Conservation (phyloP, 108 stramenopile genomes). For the Skeletonema grethae region DNA sequence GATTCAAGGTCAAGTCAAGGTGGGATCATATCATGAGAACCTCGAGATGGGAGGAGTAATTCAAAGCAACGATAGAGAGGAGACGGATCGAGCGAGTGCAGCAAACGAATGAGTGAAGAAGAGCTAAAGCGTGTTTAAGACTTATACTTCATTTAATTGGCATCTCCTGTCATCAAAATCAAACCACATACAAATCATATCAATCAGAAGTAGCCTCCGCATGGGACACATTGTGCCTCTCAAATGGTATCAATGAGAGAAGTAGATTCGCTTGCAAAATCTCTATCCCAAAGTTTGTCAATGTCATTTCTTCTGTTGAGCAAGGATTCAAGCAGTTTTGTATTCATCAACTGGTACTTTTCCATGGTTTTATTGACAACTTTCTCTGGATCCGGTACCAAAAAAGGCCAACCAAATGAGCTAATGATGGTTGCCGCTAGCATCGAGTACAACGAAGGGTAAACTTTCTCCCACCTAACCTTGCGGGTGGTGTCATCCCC, state of each 20-base stretch:
- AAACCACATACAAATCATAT: too few species aligned
- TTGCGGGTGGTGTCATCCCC: not conserved
- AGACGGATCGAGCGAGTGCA: too few species aligned
- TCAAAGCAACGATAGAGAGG: too few species aligned
- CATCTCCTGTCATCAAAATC: too few species aligned
- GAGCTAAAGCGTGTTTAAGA: too few species aligned
- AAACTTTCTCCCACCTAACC: constrained; percentile 10
- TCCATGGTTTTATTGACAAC: not conserved
- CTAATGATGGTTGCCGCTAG: not conserved
- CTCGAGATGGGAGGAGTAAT: too few species aligned
- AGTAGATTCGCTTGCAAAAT: not conserved
- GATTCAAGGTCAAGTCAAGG: too few species aligned
- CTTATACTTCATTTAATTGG: too few species aligned
- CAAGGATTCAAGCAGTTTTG: not conserved
- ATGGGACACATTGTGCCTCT: not conserved
- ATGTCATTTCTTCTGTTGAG: not conserved
- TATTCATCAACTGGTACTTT: not conserved
- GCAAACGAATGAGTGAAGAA: too few species aligned
- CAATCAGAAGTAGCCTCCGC: too few species aligned
- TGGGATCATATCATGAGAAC: too few species aligned
- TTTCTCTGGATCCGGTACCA: not conserved
- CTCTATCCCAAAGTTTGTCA: not conserved
- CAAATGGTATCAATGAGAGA: not conserved
- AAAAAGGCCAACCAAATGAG: not conserved
- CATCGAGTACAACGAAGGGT: not conserved